Percentiles rank a stretch among this genome's conserved stretches.
These are phyloP conservation scores for Akanthomyces dipterigenus DNA, from an alignment of 2,329 filamentous ascomycete genomes.

Conservation along the genomic window DNA sequence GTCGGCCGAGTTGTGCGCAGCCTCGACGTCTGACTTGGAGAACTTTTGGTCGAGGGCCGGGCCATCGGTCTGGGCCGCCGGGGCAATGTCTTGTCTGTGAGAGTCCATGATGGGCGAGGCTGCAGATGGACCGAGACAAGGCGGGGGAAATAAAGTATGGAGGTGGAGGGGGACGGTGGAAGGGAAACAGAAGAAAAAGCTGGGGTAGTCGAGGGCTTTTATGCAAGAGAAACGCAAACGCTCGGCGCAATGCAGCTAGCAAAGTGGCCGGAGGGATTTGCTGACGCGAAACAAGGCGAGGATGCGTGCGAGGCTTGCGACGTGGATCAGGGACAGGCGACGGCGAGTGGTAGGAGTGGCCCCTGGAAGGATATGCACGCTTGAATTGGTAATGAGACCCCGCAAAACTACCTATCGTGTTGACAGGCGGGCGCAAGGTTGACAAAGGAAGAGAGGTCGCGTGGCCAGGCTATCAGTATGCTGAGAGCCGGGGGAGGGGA, in stretches of 20 bases:
- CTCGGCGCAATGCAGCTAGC: background rate
- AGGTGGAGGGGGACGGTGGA: background rate
- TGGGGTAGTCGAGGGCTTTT: constrained; percentile 2
- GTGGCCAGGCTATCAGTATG: background rate
- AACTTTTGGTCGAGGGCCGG: background rate
- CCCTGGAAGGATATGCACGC: background rate
- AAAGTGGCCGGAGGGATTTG: background rate
- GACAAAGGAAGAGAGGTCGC: background rate
- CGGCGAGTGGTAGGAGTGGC: background rate
- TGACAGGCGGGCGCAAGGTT: background rate
- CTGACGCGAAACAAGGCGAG: background rate
- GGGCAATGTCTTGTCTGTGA: constrained; percentile 6
- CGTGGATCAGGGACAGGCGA: background rate
- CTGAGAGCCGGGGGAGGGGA: too few relatives aligned
- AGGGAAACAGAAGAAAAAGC: background rate
- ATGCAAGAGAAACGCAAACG: background rate
- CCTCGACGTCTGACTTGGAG: background rate
- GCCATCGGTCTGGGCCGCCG: background rate
- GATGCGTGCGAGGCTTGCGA: background rate
- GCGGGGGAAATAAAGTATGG: background rate
- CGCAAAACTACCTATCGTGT: background rate
- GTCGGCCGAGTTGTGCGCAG: background rate
- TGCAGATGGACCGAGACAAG: background rate
- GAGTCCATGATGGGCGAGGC: background rate
- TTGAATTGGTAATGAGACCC: background rate